Percentiles rank a stretch among this genome's conserved stretches.
phyloP scores from a whole-genome alignment of 1,139 yeast genomes.

The Yamadazyma aaseri region DNA sequence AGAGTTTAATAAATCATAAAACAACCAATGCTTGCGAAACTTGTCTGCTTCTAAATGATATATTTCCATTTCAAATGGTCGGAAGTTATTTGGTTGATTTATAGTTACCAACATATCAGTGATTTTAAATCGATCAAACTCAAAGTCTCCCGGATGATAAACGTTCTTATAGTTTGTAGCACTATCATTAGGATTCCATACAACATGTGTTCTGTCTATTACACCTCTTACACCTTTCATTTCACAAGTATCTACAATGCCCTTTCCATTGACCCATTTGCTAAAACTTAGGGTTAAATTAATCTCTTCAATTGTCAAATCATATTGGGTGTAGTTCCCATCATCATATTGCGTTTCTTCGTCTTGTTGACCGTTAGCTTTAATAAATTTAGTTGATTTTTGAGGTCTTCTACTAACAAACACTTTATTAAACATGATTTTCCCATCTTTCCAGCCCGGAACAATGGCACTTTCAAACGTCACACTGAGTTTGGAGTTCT shows the following conservation, averaged over 20 bases:
- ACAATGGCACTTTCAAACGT: slow-evolving; percentile 92
- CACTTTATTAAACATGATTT: slow-evolving; percentile 79
- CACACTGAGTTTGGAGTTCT: slow-evolving; percentile 81
- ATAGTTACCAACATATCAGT: slow-evolving; percentile 83
- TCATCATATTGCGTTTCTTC: slow-evolving; percentile 48
- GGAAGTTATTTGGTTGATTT: slow-evolving; percentile 74
- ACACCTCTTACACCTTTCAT: slow-evolving; percentile 87
- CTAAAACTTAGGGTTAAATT: slow-evolving; percentile 75
- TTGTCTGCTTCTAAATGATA: slow-evolving; percentile 80
- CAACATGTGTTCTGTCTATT: slow-evolving; percentile 84
- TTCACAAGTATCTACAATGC: slow-evolving; percentile 79
- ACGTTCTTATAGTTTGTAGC: slow-evolving; percentile 77
- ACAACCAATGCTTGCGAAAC: slow-evolving; percentile 88
- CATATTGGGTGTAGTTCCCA: slow-evolving; percentile 95
- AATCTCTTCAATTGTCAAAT: slow-evolving; percentile 82
- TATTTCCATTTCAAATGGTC: slow-evolving; percentile 83
- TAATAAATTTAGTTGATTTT: slow-evolving; percentile 48
- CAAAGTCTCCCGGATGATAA: slow-evolving; percentile 87
- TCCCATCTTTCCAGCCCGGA: slow-evolving; percentile 92
- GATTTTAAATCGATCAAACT: slow-evolving; percentile 76
- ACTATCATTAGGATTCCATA: slow-evolving; percentile 79
- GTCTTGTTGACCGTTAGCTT: slow-evolving; percentile 38
- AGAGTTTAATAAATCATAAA: slow-evolving; percentile 83
- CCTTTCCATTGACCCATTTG: slow-evolving; percentile 89
- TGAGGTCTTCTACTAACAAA: slow-evolving; percentile 84